Evolutionary conservation across 805 yeast species (phyloP).

Genomic region (Blastobotrys americana): DNA sequence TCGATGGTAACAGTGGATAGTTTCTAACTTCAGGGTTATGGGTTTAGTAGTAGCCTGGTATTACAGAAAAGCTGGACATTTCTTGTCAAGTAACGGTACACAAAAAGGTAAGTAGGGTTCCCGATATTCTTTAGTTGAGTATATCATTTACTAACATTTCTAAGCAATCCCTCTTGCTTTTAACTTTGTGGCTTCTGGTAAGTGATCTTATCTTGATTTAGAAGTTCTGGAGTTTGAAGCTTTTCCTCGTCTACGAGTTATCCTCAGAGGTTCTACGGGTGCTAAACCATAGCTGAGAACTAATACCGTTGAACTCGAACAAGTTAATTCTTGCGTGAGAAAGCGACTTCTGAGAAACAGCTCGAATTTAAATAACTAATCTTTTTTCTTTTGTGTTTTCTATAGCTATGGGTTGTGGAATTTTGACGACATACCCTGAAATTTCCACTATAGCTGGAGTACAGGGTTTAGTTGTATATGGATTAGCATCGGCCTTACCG

Average conservation of each 20-base stretch:
- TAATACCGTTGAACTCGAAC: constrained; percentile 73
- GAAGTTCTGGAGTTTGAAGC: constrained; percentile 1
- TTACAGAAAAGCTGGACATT: constrained; percentile 45
- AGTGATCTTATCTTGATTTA: constrained; percentile 31
- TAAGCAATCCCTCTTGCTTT: constrained; percentile 62
- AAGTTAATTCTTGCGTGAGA: constrained; percentile 82
- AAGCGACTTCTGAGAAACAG: constrained; percentile 23
- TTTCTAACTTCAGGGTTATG: constrained; percentile 24
- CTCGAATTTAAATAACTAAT: constrained; percentile 16
- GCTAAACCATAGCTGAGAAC: constrained; percentile 53
- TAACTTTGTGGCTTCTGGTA: constrained; percentile 86
- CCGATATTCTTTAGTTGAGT: background rate
- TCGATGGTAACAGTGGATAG: background rate
- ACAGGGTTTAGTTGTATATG: constrained; percentile 79
- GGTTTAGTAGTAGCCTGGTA: constrained; percentile 58
- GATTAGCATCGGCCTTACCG: constrained; percentile 74
- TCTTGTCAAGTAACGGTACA: constrained; percentile 72
- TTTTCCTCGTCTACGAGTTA: constrained; percentile 6
- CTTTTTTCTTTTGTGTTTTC: too few relatives aligned
- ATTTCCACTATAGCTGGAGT: constrained; percentile 81
- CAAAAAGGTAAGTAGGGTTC: constrained; percentile 44
- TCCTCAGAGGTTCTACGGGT: constrained; percentile 17
- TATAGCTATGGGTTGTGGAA: constrained; percentile 81
- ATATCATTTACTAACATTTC: background rate
- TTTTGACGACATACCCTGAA: constrained; percentile 76